phyloP scores from a whole-genome alignment of 2,329 filamentous ascomycete species.

The Eutypella sp. region DNA sequence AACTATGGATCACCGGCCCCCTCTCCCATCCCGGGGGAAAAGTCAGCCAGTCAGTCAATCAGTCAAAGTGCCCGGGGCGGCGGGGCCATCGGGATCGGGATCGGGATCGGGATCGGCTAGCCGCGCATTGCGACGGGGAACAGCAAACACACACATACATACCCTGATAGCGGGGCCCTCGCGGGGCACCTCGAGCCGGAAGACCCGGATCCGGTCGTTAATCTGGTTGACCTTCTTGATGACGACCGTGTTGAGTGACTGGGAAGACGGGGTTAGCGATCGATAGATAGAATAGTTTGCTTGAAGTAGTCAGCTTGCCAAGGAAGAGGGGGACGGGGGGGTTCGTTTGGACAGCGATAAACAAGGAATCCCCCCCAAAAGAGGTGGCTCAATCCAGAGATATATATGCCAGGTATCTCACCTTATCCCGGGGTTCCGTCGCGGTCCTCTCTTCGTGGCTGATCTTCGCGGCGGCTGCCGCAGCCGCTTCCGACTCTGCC shows the following conservation, averaged over 20 bases:
- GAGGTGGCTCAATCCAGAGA: background rate
- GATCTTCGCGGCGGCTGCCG: too few relatives aligned
- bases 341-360: background rate
- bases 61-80: too few relatives aligned
- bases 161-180: constrained; percentile 43
- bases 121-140: background rate
- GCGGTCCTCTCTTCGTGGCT: constrained; percentile 69
- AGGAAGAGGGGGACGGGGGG: background rate
- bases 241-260: constrained; percentile 56
- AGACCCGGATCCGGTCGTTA: constrained; percentile 63
- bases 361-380: too few relatives aligned
- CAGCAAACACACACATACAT: constrained; percentile 9
- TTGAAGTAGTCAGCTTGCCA: too few relatives aligned
- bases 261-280: background rate
- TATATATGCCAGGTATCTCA: constrained; percentile 16
- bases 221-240: constrained; percentile 58
- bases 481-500: too few relatives aligned
- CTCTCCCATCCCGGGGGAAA: constrained; percentile 7
- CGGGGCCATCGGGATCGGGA: too few relatives aligned
- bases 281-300: background rate
- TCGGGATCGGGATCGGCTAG: too few relatives aligned
- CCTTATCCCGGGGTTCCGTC: constrained; percentile 63
- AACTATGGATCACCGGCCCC: constrained; percentile 63
- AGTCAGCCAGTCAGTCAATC: constrained; percentile 2
- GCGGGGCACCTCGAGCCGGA: constrained; percentile 56